Base-by-base conservation (phyloP, 441 rosid genomes). In the Adansonia gregorii region DNA sequence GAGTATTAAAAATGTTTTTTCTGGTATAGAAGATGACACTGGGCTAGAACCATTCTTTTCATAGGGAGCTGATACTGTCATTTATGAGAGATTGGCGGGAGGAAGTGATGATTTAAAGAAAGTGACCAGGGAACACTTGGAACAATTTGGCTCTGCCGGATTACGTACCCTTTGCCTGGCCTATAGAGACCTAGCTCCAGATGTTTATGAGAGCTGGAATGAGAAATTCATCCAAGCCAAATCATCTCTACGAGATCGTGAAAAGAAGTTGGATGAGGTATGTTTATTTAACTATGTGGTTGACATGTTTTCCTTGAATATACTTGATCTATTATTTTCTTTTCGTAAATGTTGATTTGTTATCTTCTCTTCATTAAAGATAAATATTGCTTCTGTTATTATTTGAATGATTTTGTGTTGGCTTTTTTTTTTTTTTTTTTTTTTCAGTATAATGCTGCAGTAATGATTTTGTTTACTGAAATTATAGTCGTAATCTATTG, bases 121-220 rank as follows among this genome's bases (percentile, higher is more conserved):
- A 79, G 83, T 86, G 80, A 85, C 87, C 49, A 86, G 90, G 86
- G 96, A 85, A 67, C 94, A 97, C 78, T 83, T 91, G 86, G 97
- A 90, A 84, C 89, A 86, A 61, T 97, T 90, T 86, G 99, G 99
- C 80, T 87, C 98, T 81, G 88, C 99, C 80, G 99, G 99, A 75
- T 83, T 97, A 77, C 98, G 99, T 43, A 95, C 99, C 76, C 99
- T 97, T 80, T 97, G 99, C 89, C 89, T 97, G 72, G 99, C 98
- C 70, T 97, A 92, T 76, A 89, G 86, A 86, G 89, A 93, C 81
- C 85, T 97, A 84, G 86, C 87, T 82, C 94, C 97, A 22, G 91
- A 88, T 72, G 65, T 85, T 70, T 97, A 97, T 85, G 94, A 91
- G 85, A 89, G 93, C 83, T 97, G 99, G 99, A 95, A 97, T 85